phyloP scores from a whole-genome alignment of 768 basidiomycete genomes.

The Naganishia vaughanmartiniae region DNA sequence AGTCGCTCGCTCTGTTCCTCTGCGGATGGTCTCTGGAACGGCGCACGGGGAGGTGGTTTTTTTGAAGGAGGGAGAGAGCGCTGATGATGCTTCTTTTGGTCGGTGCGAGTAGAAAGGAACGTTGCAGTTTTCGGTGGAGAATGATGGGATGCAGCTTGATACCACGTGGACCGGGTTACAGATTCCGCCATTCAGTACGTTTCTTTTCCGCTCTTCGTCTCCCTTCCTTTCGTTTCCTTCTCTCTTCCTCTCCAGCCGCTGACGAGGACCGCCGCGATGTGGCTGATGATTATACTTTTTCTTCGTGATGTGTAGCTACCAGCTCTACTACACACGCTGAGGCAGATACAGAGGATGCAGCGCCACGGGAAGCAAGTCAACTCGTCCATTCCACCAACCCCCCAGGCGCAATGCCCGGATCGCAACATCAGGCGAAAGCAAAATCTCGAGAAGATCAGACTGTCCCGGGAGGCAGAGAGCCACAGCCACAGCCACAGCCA shows the following conservation, averaged over 20 bases:
- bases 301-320: no score
- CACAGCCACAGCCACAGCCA: no score
- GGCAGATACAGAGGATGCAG: background rate
- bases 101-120: slow-evolving; percentile 44
- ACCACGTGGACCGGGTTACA: slow-evolving; percentile 45
- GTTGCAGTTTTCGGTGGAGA: slow-evolving; percentile 39
- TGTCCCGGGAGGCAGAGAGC: no score
- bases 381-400: background rate
- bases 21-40: no score
- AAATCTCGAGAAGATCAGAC: no score
- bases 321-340: background rate
- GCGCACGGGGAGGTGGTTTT: no score
- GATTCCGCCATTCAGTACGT: slow-evolving; percentile 44
- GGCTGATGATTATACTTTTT: background rate
- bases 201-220: no score
- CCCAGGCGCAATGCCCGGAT: background rate
- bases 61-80: no score
- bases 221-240: no score
- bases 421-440: background rate
- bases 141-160: slow-evolving; percentile 37
- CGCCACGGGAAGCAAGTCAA: slow-evolving; percentile 10
- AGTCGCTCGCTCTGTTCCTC: slow-evolving; percentile 16
- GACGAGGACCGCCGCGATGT: no score
- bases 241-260: background rate
- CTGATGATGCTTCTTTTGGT: no score